Base-by-base conservation (phyloP, 441 rosid species). In the Arabidopsis hybrid region DNA sequence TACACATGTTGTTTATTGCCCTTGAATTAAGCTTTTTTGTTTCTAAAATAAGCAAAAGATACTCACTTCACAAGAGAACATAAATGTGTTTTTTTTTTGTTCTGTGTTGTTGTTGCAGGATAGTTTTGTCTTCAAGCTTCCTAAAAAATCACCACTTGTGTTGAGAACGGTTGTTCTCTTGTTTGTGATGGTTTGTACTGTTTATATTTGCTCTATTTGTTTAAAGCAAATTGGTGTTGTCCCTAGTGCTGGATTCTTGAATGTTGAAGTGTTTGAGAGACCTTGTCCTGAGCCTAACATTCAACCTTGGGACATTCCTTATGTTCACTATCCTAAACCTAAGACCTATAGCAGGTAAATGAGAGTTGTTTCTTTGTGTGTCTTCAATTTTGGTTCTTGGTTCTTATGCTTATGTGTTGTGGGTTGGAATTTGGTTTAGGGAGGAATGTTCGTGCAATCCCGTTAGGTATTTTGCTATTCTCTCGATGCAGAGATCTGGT, bases 401-500 rank as follows among this genome's bases (percentile, higher is more conserved):
- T 50, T 21, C 40, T 67, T 8, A 43, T 42, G 51, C 9, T 52
- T 40, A 46, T 38, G 52, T 61, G 12, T 42, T 75, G 67, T 70
- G 67, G 5, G 14, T 56, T 74, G 68, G 61, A 58, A 50, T 52
- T 61, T 55, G 69, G 62, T 56, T 67, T 21, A 95, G 99, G 93
- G 96, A 77, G 58, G 98, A 92, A 76, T 93, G 98, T 80, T 60
- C 75, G 0, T 93, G 99, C 89, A 80, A 81, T 87, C 98, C 97
- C 12, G 99, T 93, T 61, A 85, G 93, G 84, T 79, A 88, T 84
- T 95, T 95, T 73, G 97, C 99, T 34, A 91, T 95, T 81, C 78
- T 95, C 53, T 95, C 97, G 17, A 95, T 93, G 99, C 99, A 95
- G 90, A 90, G 99, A 79, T 95, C 97, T 13, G 99, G 99, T 72